phyloP scores from a whole-genome alignment of 169 alveolate species.

The Cryptosporidium tyzzeri region DNA sequence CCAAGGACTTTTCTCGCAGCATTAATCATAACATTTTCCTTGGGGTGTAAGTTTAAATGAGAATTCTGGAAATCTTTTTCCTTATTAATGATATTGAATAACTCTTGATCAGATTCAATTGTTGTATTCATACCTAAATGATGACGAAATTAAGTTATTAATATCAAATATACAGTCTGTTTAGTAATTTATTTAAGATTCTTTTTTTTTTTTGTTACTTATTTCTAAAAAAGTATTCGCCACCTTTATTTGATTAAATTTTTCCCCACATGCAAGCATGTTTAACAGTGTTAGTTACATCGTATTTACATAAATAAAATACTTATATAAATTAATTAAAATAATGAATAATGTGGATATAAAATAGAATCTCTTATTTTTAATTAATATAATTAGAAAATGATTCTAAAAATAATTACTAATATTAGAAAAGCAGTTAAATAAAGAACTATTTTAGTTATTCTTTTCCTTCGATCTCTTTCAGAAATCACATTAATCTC shows the following conservation, averaged over 20 bases:
- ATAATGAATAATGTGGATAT: not conserved
- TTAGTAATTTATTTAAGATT: no score
- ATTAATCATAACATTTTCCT: slow-evolving; percentile 87
- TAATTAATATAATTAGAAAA: slow-evolving; percentile 5
- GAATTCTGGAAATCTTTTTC: slow-evolving; percentile 14
- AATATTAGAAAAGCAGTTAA: not conserved
- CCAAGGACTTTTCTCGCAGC: slow-evolving; percentile 94
- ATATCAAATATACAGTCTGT: not conserved
- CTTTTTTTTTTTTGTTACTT: not conserved
- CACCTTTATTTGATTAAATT: not conserved
- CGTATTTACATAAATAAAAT: not conserved
- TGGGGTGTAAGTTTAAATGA: slow-evolving; percentile 51
- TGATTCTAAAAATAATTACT: not conserved
- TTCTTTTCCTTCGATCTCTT: slow-evolving; percentile 8
- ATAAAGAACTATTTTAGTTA: not conserved
- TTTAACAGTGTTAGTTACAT: not conserved
- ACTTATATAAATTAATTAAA: not conserved
- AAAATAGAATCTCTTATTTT: not conserved
- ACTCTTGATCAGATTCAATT: slow-evolving; percentile 10
- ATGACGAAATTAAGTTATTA: not conserved
- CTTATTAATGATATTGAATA: not conserved
- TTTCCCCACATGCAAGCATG: slow-evolving; percentile 2
- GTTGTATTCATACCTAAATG: not conserved
- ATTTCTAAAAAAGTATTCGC: not conserved
- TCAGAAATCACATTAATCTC: slow-evolving; percentile 33